Base-by-base conservation (phyloP, 257 asterid species). In the Fraxinus cuspidata region DNA sequence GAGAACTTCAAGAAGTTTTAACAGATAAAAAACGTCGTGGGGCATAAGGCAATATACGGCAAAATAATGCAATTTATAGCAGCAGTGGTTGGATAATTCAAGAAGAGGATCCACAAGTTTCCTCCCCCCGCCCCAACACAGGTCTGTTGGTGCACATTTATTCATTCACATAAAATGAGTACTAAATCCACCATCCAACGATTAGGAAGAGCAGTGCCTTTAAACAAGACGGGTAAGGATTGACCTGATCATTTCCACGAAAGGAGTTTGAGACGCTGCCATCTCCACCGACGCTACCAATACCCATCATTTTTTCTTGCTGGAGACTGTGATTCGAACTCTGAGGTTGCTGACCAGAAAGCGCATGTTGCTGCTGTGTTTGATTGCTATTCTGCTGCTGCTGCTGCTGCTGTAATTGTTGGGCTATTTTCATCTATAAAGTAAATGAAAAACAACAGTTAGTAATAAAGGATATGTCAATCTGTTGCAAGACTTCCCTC, bases 351-450 rank as follows among this genome's bases (percentile, higher is more conserved):
- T 84, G 82, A 58, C 83, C 85, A 44, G 88, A 81, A 81, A 83
- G 88, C 1, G 79, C 77, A 71, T 86, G 96, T 81, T 91, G 97
- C 80, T 92, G 99, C 37, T 82, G 90, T 9, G 85, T 66, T 83
- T 88, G 92, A 80, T 85, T 84, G 75, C 74, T 86, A 70, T 73
- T 85, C 80, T 87, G 97, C 75, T 90, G 96, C 77, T 88, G 87
- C 9, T 87, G 87, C 9, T 84, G 93, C 19, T 88, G 92, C 34
- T 90, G 94, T 78, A 88, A 94, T 74, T 88, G 56, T 68, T 89
- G 93, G 27, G 97, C 96, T 79, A 92, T 21, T 86, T 88, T 92
- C 87, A 94, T 40, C 98, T 94, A 80, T 28, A 78, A 75, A 83
- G 56, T 68, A 78, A 80, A 79, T 25, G 10, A 42, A 75, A 71